A percentile compares a stretch with the other conserved stretches of the same genome.
Conservation (phyloP, 2,329 filamentous ascomycete genomes). For the Colletotrichum scovillei region DNA sequence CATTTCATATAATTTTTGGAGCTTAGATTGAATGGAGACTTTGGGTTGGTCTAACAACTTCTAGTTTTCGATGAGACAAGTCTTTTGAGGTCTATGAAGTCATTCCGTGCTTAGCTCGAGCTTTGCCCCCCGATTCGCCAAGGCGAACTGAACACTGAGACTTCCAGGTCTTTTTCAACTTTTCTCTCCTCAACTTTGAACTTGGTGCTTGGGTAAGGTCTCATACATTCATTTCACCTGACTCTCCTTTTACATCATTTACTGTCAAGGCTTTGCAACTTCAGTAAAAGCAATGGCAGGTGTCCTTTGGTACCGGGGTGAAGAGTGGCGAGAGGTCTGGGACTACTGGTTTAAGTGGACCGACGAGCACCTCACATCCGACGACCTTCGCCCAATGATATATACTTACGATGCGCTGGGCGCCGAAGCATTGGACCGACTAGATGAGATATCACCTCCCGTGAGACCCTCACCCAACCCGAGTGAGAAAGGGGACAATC, state of each 20-base stretch:
- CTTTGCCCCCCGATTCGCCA: conserved; percentile 8
- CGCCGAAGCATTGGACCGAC: conserved; percentile 71
- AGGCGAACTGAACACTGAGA: background rate
- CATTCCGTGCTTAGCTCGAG: conserved; percentile 3
- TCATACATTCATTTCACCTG: background rate
- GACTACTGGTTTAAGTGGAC: conserved; percentile 79
- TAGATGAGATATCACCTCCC: conserved; percentile 71
- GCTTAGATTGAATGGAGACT: background rate
- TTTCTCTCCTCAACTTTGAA: background rate
- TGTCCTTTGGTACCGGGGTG: conserved; percentile 27
- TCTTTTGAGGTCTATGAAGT: conserved; percentile 27
- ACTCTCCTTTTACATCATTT: background rate
- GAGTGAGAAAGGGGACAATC: conserved; percentile 47
- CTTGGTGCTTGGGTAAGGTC: too few relatives aligned
- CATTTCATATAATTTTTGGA: too few relatives aligned
- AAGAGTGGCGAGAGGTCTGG: conserved; percentile 55
- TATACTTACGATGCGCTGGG: conserved; percentile 76
- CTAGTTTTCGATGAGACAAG: background rate
- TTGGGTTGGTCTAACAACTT: too few relatives aligned
- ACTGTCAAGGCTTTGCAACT: background rate
- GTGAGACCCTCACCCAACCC: conserved; percentile 37
- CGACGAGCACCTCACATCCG: conserved; percentile 68
- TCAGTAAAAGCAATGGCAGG: conserved; percentile 21
- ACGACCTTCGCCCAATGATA: conserved; percentile 70
- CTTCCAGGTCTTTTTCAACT: background rate